Evolutionary conservation across 257 asterid genomes (phyloP).

Genomic region (Solanum bulbocastanum): DNA sequence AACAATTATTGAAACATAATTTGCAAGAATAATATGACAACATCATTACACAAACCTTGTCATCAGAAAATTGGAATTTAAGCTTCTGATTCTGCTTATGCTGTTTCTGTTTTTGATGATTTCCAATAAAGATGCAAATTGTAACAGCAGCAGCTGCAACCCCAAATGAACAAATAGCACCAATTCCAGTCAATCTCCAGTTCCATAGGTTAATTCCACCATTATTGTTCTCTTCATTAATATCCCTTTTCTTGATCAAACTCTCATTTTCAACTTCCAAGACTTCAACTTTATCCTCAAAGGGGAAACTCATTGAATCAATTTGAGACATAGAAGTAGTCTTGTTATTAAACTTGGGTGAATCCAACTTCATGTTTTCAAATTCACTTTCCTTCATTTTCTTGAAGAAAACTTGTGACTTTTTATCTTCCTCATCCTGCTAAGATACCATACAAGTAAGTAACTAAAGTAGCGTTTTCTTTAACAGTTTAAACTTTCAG

Average conservation of each 20-base stretch:
- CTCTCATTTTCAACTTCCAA: constrained; percentile 5
- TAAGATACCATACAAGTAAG: background rate
- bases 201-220: constrained; percentile 43
- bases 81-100: constrained; percentile 31
- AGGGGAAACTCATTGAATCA: constrained; percentile 21
- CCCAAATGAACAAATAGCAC: constrained; percentile 71
- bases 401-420: constrained; percentile 73
- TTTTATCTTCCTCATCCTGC: constrained; percentile 28
- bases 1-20: background rate
- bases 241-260: constrained; percentile 3
- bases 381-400: constrained; percentile 53
- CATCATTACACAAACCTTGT: constrained; percentile 27
- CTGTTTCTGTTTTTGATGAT: constrained; percentile 15
- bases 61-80: constrained; percentile 42
- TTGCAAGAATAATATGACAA: background rate
- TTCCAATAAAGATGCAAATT: constrained; percentile 41
- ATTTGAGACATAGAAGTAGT: constrained; percentile 12
- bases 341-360: constrained; percentile 34
- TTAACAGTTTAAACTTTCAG: background rate
- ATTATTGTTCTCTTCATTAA: background rate
- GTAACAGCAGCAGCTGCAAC: constrained; percentile 62
- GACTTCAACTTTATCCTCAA: constrained; percentile 22
- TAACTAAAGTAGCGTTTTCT: background rate
- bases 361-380: constrained; percentile 69
- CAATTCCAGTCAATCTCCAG: constrained; percentile 57